Base-by-base conservation (phyloP, 1,284 basidiomycete genomes). In the Cryptococcus sp. region DNA sequence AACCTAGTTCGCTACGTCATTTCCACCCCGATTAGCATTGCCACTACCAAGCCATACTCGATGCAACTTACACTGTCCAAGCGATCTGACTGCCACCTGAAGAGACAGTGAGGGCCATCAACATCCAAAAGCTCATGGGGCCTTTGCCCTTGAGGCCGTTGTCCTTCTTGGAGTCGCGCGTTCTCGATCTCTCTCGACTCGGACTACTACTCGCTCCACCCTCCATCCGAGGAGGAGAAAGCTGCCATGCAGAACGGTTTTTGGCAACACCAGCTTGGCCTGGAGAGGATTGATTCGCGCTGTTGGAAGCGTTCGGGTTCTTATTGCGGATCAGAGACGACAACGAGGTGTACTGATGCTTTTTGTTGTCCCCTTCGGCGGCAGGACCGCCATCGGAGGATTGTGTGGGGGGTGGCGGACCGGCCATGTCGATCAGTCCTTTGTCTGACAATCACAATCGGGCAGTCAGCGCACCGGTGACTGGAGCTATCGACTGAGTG, bases 61-160 rank as follows among this genome's bases (percentile, higher is more conserved):
- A 19, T 17, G 26, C 10, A 5, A 54, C 50, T 62, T 62, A 55
- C 58, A 73, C 75, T 38, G 62, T 72, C 72, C 74, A 77, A 16
- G 73, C 76, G 47, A 75, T 75, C 79, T 97, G 94, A 37, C 93
- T 91, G 11, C 95, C 94, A 25, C 80, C 81, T 67, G 84, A 79
- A 3, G 81, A 81, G 7, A 83, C 65, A 0, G 82, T 83, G 47
- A 85, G 73, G 19, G 79, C 75, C 57, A 83, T 74, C 63, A 83
- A 75, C 34, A 73, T 74, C 62, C 73, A 71, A 15, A 68, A 57
- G 26, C 71, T 73, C 58, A 79, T 62, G 50, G 66, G 63, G 19
- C 59, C 62, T 48, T 66, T 71, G 54, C 52, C 55, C 51, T 66
- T 58, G 50, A 64, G 55, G 22, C 58, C 58, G 22, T 39, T 46